Conservation (phyloP, 2,329 filamentous ascomycete species). For the Colletotrichum sp. region DNA sequence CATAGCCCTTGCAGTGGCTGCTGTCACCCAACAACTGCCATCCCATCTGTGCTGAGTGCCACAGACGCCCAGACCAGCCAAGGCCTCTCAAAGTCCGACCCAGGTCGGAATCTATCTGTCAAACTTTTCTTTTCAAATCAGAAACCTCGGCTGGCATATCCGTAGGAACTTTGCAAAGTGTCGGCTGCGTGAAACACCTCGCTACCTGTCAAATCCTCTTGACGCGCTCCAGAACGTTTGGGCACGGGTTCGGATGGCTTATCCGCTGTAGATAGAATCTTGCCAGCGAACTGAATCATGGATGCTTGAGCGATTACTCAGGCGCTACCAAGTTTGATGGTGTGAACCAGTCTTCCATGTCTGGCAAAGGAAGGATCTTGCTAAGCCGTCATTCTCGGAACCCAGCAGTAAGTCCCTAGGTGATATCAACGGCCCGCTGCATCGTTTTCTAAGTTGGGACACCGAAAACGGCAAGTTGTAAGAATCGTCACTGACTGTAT, state of each 20-base stretch:
- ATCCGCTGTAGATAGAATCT: background rate
- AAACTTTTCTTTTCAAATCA: background rate
- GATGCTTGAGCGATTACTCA: background rate
- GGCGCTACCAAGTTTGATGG: background rate
- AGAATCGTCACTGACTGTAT: background rate
- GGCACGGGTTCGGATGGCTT: background rate
- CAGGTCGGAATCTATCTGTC: background rate
- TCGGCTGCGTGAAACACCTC: background rate
- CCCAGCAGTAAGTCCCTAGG: background rate
- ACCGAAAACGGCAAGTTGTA: background rate
- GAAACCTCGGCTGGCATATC: background rate
- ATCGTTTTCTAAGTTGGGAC: background rate
- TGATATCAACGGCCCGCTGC: background rate
- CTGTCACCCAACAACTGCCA: background rate
- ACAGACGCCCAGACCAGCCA: background rate
- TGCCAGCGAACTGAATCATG: background rate
- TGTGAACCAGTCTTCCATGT: background rate
- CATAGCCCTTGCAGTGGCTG: background rate
- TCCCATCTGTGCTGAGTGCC: background rate
- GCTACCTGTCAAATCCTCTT: background rate
- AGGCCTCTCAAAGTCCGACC: background rate
- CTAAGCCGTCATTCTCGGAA: background rate
- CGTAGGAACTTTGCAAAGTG: background rate
- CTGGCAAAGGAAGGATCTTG: background rate
- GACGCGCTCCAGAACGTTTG: background rate